Conservation (phyloP, 1,284 basidiomycete species). For the Golubevia pallescens region DNA sequence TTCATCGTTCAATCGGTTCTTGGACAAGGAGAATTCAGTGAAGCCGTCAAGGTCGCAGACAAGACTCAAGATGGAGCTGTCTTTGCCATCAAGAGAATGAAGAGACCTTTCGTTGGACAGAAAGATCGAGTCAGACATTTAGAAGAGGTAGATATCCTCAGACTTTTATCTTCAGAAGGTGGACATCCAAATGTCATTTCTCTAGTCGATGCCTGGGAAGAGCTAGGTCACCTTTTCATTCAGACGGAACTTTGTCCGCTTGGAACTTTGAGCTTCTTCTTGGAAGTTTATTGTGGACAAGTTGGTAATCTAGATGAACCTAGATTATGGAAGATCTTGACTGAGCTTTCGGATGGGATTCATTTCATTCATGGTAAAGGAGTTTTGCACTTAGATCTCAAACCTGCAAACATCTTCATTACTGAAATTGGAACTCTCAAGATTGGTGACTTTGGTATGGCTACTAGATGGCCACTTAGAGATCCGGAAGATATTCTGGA, state of each 20-base stretch:
- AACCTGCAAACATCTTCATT: slow-evolving; percentile 96
- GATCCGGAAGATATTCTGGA: slow-evolving; percentile 41
- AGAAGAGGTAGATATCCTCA: slow-evolving; percentile 93
- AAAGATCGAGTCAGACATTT: slow-evolving; percentile 81
- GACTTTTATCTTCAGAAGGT: slow-evolving; percentile 71
- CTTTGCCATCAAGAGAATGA: slow-evolving; percentile 93
- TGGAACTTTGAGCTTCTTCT: slow-evolving; percentile 88
- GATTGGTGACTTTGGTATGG: slow-evolving; percentile 93
- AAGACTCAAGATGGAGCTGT: slow-evolving; percentile 71
- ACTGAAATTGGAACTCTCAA: slow-evolving; percentile 88
- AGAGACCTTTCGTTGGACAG: slow-evolving; percentile 82
- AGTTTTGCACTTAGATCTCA: slow-evolving; percentile 94
- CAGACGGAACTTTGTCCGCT: slow-evolving; percentile 93
- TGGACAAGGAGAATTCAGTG: slow-evolving; percentile 92
- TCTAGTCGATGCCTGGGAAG: slow-evolving; percentile 97
- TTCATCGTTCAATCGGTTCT: slow-evolving; percentile 83
- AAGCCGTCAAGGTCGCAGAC: slow-evolving; percentile 85
- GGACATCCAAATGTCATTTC: slow-evolving; percentile 79
- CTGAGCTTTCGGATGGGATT: slow-evolving; percentile 80
- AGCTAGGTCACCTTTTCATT: slow-evolving; percentile 86
- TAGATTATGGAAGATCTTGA: slow-evolving; percentile 94
- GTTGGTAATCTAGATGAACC: slow-evolving; percentile 87
- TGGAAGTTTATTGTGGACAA: slow-evolving; percentile 86
- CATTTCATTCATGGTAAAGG: slow-evolving; percentile 85
- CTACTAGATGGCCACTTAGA: slow-evolving; percentile 54